Evolutionary conservation across 225 moss, liverwort and hornwort species (phyloP), one percentile per base, ranked within the genome.

Genomic region (Pseudisothecium myosuroides): DNA sequence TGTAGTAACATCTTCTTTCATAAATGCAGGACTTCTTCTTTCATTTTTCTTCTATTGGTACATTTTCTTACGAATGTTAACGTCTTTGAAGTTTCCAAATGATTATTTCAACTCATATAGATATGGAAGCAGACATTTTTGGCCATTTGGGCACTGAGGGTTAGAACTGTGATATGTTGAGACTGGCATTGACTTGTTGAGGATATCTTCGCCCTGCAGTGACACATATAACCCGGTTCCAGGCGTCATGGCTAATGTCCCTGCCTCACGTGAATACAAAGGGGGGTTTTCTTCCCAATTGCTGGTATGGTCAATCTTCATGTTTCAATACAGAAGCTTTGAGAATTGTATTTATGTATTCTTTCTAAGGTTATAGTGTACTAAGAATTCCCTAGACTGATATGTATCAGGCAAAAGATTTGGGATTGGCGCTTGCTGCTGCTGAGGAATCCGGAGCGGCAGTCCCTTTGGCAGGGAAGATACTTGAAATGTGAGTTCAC

Each of bases 181-280:
- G 29, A 74, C 32, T 86, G 83, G 62, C 21, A 69, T 80, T 93
- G 73, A 92, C 76, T 63, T 85, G 78, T 86, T 82, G 74, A 81
- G 81, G 63, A 81, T 83, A 67, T 86, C 63, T 20, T 59, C 59
- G 85, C 43, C 59, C 45, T 90, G 88, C 96, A 99, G 99, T 95
- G 99, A 99, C 91, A 95, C 97, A 17, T 96, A 96, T 82, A 99
- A 99, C 82, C 99, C 99, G 77, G 99, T 97, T 83, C 96, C 99
- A 85, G 99, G 99, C 75, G 93, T 97, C 64, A 96, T 97, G 96
- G 91, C 90, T 69, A 94, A 92, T 83, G 99, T 99, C 29, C 99
- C 99, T 90, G 95, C 97, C 82, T 96, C 96, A 7, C 93, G 91
- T 79, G 89, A 94, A 76, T 99, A 96, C 90, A 87, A 93, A 80